Evolutionary conservation across 345 rosid species (phyloP).

Genomic region (Populus nigra): DNA sequence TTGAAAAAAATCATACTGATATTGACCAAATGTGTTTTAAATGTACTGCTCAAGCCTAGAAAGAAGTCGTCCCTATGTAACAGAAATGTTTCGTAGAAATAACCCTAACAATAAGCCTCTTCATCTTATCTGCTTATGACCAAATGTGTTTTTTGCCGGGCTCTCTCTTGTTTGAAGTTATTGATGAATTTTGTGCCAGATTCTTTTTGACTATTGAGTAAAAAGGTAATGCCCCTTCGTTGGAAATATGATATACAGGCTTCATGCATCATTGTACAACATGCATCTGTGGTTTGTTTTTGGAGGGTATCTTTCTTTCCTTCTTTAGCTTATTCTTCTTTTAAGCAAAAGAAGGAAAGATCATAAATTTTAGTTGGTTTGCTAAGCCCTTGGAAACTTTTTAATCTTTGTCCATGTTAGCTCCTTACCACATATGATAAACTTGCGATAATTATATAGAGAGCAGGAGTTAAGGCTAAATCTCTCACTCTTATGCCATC

Average conservation of each 20-base stretch:
- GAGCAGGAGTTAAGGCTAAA: not conserved
- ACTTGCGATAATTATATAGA: not conserved
- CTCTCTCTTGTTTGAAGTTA: not conserved
- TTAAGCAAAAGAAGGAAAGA: not conserved
- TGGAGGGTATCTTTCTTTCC: not conserved
- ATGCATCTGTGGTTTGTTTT: not conserved
- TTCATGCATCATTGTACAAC: not conserved
- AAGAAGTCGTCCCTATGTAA: constrained; percentile 49
- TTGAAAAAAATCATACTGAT: too few species aligned
- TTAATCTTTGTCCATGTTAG: not conserved
- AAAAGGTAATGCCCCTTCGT: not conserved
- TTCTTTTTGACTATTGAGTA: not conserved
- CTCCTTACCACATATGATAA: not conserved
- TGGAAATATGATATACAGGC: not conserved
- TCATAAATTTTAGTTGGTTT: not conserved
- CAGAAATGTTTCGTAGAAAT: not conserved
- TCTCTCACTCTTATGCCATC: not conserved
- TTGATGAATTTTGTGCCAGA: not conserved
- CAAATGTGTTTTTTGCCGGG: not conserved
- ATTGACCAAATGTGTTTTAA: too few species aligned
- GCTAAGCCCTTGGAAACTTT: not conserved
- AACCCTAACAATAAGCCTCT: too few species aligned
- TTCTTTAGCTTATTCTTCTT: not conserved
- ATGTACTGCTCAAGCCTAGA: constrained; percentile 60
- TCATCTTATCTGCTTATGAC: not conserved